Evolutionary conservation across 257 asterid genomes (phyloP), one percentile per base, ranked within the genome.

Genomic region (Solanum bulbocastanum): DNA sequence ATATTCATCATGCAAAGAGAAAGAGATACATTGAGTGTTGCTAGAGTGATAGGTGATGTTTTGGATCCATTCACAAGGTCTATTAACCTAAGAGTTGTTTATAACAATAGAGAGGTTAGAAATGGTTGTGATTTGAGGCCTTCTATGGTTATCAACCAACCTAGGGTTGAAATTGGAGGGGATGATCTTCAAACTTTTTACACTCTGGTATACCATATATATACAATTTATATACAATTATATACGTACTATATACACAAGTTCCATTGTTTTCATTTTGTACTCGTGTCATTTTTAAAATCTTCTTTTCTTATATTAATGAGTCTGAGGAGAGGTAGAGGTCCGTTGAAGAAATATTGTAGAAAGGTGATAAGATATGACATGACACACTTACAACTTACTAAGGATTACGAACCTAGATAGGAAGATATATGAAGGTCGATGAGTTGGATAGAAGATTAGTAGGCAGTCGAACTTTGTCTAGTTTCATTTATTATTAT

Each of bases 81-180:
- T 30, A 88, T 93, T 3, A 85, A 69, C 10, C 92, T 94, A 5
- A 84, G 94, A 56, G 94, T 94, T 10, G 23, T 15, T 20, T 92
- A 93, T 76, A 87, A 56, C 42, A 87, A 37, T 83, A 79, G 92
- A 5, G 97, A 92, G 12, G 94, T 94, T 2, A 91, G 11, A n/a
- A 95, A 95, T 87, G 97, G 98, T 0, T 90, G 93, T 40, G 95
- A 94, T 69, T 91, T 95, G 8, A 88, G 92, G 87, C 98, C 98
- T 0, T 95, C 98, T 72, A 97, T 93, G 23, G 56, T 94, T 32
- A 75, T 89, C 46, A 93, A 91, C 90, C 97, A 89, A 42, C 98
- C 98, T 30, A 89, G 95, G 90, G 95, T 94, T 88, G 92, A 95
- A 18, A 87, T 95, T 62, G 98, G 96, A 30, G 98, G 98, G 0